Conservation (phyloP, 306 rosid genomes). For the Rubus idaeus region DNA sequence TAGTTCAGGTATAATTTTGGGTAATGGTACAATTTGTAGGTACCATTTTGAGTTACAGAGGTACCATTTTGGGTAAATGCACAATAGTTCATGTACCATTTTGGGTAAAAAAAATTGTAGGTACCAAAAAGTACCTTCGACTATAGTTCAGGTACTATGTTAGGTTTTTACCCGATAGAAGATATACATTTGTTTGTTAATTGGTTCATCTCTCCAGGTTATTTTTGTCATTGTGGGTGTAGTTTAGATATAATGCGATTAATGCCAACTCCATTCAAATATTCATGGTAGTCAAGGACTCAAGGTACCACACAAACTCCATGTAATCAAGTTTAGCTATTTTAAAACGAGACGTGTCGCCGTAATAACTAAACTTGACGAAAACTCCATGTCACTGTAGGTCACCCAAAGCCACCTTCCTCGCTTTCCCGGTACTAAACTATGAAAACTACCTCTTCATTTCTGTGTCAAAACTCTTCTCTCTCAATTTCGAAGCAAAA, state of each 20-base stretch:
- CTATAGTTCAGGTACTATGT: too few relatives aligned
- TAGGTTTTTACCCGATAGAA: too few relatives aligned
- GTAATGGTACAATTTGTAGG: too few relatives aligned
- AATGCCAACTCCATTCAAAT: too few relatives aligned
- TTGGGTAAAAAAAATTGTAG: too few relatives aligned
- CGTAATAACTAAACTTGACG: not conserved
- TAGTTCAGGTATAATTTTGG: too few relatives aligned
- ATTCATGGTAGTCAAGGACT: not conserved
- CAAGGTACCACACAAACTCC: conserved; percentile 10
- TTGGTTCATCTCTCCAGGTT: not conserved
- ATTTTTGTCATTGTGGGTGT: not conserved
- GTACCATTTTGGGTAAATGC: too few relatives aligned
- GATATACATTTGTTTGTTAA: too few relatives aligned
- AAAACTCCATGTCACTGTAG: not conserved
- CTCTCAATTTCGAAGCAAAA: not conserved
- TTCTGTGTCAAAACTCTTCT: conserved; percentile 10
- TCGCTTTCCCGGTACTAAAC: conserved; percentile 24
- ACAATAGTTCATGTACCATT: too few relatives aligned
- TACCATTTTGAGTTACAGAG: too few relatives aligned
- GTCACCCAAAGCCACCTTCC: not conserved
- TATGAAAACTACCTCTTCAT: conserved; percentile 32
- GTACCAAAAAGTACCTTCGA: too few relatives aligned
- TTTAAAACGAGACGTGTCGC: not conserved
- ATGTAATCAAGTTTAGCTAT: not conserved
- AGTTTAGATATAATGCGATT: not conserved